Evolutionary conservation across 2,329 filamentous ascomycete genomes (phyloP).

Genomic region (Cercospora beticola): DNA sequence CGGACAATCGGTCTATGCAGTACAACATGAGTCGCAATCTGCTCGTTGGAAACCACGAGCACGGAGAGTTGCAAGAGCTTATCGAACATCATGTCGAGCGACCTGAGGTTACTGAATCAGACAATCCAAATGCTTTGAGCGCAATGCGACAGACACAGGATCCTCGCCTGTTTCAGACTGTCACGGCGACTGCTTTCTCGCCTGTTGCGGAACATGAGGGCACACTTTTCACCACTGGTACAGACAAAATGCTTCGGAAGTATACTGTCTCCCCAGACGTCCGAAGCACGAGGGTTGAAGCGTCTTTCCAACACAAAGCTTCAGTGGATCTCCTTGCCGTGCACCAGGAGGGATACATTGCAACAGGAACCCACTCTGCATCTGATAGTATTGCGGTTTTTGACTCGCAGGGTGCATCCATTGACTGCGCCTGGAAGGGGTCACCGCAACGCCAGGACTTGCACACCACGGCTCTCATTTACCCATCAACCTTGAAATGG

Average conservation of each 20-base stretch:
- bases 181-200: constrained; percentile 56
- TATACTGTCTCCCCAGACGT: constrained; percentile 30
- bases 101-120: constrained; percentile 39
- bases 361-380: constrained; percentile 24
- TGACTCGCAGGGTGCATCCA: constrained; percentile 1
- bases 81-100: constrained; percentile 53
- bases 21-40: constrained; percentile 62
- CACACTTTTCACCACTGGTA: constrained; percentile 48
- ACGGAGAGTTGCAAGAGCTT: constrained; percentile 51
- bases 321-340: constrained; percentile 54
- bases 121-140: constrained; percentile 45
- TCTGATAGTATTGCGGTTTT: constrained; percentile 27
- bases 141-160: constrained; percentile 53
- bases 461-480: constrained; percentile 34
- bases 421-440: constrained; percentile 13
- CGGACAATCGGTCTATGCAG: constrained; percentile 57
- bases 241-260: constrained; percentile 51
- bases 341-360: constrained; percentile 22
- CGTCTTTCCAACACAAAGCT: constrained; percentile 46
- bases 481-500: constrained; percentile 52
- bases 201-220: constrained; percentile 30
- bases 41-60: constrained; percentile 50
- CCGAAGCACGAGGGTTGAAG: constrained; percentile 11
- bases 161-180: constrained; percentile 55
- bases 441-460: constrained; percentile 26